Evolutionary conservation across 768 basidiomycete genomes (phyloP), one percentile per base, ranked within the genome.

Genomic region (Boletus barrowsii): DNA sequence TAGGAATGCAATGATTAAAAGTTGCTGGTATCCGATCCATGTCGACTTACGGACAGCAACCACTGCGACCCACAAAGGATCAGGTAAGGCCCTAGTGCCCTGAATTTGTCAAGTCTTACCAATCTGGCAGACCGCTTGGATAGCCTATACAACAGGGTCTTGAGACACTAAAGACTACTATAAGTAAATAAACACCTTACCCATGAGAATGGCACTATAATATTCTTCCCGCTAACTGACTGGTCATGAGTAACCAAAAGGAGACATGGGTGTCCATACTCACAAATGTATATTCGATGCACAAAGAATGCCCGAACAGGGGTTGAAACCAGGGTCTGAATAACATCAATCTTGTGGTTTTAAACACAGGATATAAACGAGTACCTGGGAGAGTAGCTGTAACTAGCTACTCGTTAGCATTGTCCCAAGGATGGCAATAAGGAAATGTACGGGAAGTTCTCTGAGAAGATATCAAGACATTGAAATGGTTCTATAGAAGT

Each of bases 401-500:
- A 37, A 1, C 50, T 44, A n/a, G 5, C 11, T 8, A 37, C 7
- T 5, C 14, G 13, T 52, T 24, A 17, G 35, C 40, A 10, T 14
- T 5, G 1, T 15, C 37, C 4, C 24, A 20, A 22, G n/a, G 3
- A 39, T 0, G 0, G 39, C 17, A 26, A 10, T 5, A 8, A 44
- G 14, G 13, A 2, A 14, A 39, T 60, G 48, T 48, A 62, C 60
- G 0, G 42, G 2, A 4, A 54, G 8, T 4, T 62, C 56, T 0
- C 60, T 62, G 11, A 3, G 15, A 47, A 18, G 9, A 9, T 4
- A 20, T 48, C 14, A 24, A 30, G 8, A 8, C 8, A 1, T 2
- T 24, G 24, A 18, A 26, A 33, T 3, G 5, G 6, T 0, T 4
- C n/a, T 35, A 5, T 37, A 13, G 24, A 14, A 17, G 3, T 2